phyloP scores from a whole-genome alignment of 306 rosid genomes.

The Vigna angularis region DNA sequence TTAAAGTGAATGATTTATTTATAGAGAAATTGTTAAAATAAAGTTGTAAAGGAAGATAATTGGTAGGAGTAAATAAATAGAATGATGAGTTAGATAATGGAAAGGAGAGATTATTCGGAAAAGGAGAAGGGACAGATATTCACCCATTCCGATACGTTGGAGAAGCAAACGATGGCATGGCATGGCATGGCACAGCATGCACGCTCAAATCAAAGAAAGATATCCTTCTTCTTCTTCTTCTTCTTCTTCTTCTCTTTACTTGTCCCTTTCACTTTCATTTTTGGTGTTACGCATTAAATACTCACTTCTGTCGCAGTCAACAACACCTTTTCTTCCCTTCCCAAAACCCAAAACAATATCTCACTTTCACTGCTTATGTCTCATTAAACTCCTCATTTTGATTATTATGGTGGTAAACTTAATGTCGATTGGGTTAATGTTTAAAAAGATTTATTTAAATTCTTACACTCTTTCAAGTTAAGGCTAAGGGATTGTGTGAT shows the following conservation, averaged over 20 bases:
- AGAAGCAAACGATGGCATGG: not conserved
- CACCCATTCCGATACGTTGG: conserved; percentile 48
- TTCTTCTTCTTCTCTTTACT: not conserved
- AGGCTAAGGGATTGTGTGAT: no score
- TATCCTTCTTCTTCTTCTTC: not conserved
- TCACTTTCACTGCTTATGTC: conserved; percentile 53
- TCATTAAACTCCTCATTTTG: no score
- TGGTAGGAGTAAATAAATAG: not conserved
- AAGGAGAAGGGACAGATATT: conserved; percentile 13
- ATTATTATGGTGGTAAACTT: no score
- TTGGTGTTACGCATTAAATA: conserved; percentile 1
- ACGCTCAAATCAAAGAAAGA: not conserved
- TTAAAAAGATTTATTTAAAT: no score
- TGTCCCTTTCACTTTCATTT: conserved; percentile 12
- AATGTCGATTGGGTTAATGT: no score
- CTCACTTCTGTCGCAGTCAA: not conserved
- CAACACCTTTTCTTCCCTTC: conserved; percentile 26
- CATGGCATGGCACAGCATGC: not conserved
- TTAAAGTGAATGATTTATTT: no score
- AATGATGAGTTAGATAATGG: not conserved
- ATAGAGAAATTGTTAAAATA: no score
- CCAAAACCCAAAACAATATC: conserved; percentile 39
- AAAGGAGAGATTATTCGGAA: not conserved
- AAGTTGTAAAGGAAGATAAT: no score
- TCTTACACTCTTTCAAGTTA: no score